Conservation (phyloP, 2,329 filamentous ascomycete species). For the Fusarium stilboides region DNA sequence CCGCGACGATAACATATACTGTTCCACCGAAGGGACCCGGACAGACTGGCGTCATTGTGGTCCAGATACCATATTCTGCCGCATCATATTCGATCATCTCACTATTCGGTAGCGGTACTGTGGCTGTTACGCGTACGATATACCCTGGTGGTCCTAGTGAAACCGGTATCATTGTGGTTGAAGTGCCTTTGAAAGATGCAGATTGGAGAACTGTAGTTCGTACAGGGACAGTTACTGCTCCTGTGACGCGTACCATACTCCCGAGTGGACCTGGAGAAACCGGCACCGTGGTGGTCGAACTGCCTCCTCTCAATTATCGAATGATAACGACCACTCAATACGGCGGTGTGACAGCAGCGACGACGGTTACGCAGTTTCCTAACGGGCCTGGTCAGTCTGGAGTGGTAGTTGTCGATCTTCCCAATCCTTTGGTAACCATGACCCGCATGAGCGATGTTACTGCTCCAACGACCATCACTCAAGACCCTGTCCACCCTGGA, state of each 20-base stretch:
- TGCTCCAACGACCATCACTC: neutral
- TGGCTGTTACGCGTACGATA: neutral
- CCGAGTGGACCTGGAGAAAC: neutral
- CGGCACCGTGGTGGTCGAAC: neutral
- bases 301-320: constrained; percentile 8
- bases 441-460: neutral
- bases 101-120: neutral
- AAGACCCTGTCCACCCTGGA: neutral
- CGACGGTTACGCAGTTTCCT: neutral
- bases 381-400: neutral
- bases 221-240: neutral
- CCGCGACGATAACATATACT: neutral
- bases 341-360: neutral
- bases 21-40: neutral
- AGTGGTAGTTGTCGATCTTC: neutral
- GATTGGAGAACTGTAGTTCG: too few species aligned
- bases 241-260: neutral
- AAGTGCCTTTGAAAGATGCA: neutral
- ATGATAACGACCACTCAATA: constrained; percentile 9
- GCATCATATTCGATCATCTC: constrained; percentile 1
- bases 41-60: neutral
- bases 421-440: constrained; percentile 1
- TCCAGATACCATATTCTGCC: neutral
- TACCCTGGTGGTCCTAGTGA: neutral
- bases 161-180: neutral